Base-by-base conservation (phyloP, 2,329 filamentous ascomycete species). In the Aspergillus sclerotialis region DNA sequence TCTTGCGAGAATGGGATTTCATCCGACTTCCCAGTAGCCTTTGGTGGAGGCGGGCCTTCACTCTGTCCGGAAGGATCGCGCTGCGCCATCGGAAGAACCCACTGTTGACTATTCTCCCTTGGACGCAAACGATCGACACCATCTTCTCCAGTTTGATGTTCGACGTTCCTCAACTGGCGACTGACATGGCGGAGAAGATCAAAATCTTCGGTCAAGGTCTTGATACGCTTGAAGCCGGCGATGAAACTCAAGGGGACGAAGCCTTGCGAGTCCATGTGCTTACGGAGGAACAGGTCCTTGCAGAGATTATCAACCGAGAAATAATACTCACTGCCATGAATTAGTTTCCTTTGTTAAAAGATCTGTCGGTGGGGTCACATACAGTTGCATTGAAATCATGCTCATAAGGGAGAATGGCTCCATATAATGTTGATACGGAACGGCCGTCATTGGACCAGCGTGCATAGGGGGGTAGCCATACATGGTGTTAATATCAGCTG, bases 241-340 rank as follows among this genome's bases (percentile, higher is more conserved):
- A 98, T 82, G 38, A 94, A 75, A 21, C 75, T 72, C 33, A 98
- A 67, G 32, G 78, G 80, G 10, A 95, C 89, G 53, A 89, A 96
- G 12, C 92, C 92, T 59, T 96, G 85, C 1, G 84, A 85, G 56
- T 98, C 90, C 92, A 98, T 96, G 49, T 89, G 81, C 52, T 78
- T 80, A 37, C 92, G 82, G 39, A 98, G 72, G 61, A 80, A 96
- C 53, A 85, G 73, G 54, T 98, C 92, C 64, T 94, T 95, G 72
- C 86, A 84, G 32, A 96, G 73, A 57, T 98, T 98, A 53, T 95
- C 85, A 17, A 94, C 76, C 0, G 90, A 96, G 65, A 98, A 94
- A 64, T 98, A 98, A 68, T 95, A 98, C 53, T 94, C 87, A 24
- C 88, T 75, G 54, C 74, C 67, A 44, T 56, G 11, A 27, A 42